These are phyloP conservation scores for Cyclotella choctawhatcheeana DNA, from an alignment of 108 stramenopile genomes.

Conservation along the genomic window DNA sequence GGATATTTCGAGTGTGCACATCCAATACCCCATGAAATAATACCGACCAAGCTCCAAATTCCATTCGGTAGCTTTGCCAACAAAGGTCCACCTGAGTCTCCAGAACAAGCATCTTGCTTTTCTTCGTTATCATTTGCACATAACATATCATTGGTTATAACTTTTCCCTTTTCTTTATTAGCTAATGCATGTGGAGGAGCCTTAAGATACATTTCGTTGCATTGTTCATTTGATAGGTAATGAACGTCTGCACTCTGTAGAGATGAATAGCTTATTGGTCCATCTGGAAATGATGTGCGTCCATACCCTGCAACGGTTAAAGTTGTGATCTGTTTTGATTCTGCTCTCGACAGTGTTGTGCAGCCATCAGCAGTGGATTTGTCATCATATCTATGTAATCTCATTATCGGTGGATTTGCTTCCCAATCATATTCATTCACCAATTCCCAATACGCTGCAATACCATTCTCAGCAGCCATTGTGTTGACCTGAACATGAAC, in stretches of 20 bases:
- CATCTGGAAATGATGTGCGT: neutral
- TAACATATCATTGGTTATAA: constrained; percentile 36
- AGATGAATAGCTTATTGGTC: constrained; percentile 6
- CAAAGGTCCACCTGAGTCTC: constrained; percentile 47
- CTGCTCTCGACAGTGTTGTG: constrained; percentile 1
- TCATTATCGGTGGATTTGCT: constrained; percentile 18
- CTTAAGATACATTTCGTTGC: constrained; percentile 11
- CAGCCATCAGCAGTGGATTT: neutral
- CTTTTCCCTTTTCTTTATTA: neutral
- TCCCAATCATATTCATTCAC: constrained; percentile 14
- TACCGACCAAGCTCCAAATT: constrained; percentile 24
- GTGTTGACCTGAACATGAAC: constrained; percentile 14
- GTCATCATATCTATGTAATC: constrained; percentile 31
- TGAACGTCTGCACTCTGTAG: constrained; percentile 19
- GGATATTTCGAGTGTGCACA: constrained; percentile 32
- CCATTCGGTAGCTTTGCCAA: constrained; percentile 8
- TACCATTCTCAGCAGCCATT: neutral
- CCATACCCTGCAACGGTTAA: constrained; percentile 33
- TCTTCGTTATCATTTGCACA: constrained; percentile 36
- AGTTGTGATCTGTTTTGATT: constrained; percentile 10
- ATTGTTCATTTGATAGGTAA: constrained; percentile 21
- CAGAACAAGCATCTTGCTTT: constrained; percentile 47
- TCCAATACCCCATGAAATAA: constrained; percentile 48
- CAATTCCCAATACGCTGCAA: constrained; percentile 8
- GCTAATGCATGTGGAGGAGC: neutral